These are phyloP conservation scores for Carpinus fangiana DNA, from an alignment of 306 rosid species.

Conservation along the genomic window DNA sequence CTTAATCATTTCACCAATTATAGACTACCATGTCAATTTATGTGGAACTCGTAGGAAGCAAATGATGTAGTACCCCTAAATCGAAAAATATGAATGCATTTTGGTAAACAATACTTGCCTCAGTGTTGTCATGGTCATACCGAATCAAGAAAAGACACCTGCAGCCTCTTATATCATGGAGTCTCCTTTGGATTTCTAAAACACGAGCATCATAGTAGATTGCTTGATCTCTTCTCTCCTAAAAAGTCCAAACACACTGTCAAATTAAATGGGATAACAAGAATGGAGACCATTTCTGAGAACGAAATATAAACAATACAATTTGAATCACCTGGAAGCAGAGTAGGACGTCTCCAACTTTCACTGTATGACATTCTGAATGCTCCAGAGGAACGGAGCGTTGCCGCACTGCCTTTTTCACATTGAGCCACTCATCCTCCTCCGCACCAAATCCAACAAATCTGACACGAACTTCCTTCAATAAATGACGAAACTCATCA, in stretches of 20 bases:
- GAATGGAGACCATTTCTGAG: not conserved
- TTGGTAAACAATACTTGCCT: slow-evolving; percentile 52
- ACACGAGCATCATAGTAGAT: slow-evolving; percentile 83
- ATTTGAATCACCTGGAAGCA: slow-evolving; percentile 78
- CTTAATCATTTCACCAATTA: no score
- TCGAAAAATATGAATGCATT: slow-evolving; percentile 1
- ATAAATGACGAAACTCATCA: slow-evolving; percentile 52
- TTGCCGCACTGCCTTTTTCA: slow-evolving; percentile 66
- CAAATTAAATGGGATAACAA: slow-evolving; percentile 17
- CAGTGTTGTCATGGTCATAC: slow-evolving; percentile 70
- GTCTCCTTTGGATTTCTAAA: slow-evolving; percentile 70
- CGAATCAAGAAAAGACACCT: slow-evolving; percentile 77
- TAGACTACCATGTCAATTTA: no score
- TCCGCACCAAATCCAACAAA: slow-evolving; percentile 90
- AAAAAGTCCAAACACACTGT: slow-evolving; percentile 13
- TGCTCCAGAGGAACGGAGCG: slow-evolving; percentile 83
- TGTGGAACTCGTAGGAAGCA: no score
- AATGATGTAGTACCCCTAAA: no score
- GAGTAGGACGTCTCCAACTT: slow-evolving; percentile 73
- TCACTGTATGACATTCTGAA: slow-evolving; percentile 66
- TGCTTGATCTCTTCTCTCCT: slow-evolving; percentile 92
- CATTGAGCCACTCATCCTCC: slow-evolving; percentile 88
- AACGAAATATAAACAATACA: not conserved
- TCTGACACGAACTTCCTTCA: slow-evolving; percentile 95
- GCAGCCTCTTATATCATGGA: slow-evolving; percentile 96